phyloP scores from a whole-genome alignment of 176 grass and related monocot genomes.

The Oryza meyeriana region DNA sequence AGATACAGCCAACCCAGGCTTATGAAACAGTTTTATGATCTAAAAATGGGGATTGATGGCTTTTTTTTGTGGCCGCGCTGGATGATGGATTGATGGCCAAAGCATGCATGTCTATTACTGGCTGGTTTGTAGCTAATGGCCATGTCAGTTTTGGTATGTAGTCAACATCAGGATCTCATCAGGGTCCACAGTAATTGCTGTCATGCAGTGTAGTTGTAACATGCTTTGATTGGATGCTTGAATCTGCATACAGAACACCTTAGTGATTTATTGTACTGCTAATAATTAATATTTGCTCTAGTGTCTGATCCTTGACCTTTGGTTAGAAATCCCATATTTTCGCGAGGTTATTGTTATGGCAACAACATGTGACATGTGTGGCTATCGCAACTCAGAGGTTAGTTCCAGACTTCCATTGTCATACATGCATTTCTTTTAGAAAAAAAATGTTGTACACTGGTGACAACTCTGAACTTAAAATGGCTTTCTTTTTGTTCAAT shows the following conservation, averaged over 20 bases:
- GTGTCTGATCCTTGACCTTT: constrained; percentile 35
- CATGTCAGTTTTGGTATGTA: too few relatives aligned
- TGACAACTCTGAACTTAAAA: background rate
- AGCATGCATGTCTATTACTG: background rate
- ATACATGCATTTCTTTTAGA: background rate
- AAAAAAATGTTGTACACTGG: background rate
- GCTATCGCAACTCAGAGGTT: constrained; percentile 96
- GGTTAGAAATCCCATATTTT: constrained; percentile 95
- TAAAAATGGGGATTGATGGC: background rate
- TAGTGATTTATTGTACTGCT: background rate
- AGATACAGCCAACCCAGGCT: too few relatives aligned
- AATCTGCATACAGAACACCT: too few relatives aligned
- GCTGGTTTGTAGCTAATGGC: background rate
- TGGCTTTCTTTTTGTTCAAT: constrained; percentile 27
- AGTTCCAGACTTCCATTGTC: constrained; percentile 14
- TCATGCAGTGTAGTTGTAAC: background rate
- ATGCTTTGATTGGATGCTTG: background rate
- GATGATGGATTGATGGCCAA: background rate
- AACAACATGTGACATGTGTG: constrained; percentile 73
- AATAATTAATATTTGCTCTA: constrained; percentile 12
- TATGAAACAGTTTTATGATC: background rate
- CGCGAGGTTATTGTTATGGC: constrained; percentile 93
- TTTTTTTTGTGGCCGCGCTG: background rate
- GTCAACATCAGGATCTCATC: background rate
- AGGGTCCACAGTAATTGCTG: too few relatives aligned